phyloP scores from a whole-genome alignment of 2,329 filamentous ascomycete genomes.

The Achaetomium macrosporum region DNA sequence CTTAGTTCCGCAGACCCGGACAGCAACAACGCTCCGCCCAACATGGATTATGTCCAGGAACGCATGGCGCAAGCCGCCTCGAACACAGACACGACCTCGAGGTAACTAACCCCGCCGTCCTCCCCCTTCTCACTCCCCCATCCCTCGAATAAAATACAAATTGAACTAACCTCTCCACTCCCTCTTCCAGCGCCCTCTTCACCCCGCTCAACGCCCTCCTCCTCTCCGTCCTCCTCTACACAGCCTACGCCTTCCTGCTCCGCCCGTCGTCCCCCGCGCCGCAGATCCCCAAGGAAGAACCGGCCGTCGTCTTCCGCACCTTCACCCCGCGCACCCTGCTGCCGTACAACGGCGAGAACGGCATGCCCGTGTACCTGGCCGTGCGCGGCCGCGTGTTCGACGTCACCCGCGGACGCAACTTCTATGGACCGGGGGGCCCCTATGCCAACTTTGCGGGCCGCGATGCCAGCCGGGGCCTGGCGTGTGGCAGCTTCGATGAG shows the following conservation, averaged over 20 bases:
- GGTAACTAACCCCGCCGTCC: slow-evolving; percentile 27
- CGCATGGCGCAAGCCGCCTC: slow-evolving; percentile 50
- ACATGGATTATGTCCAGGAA: slow-evolving; percentile 54
- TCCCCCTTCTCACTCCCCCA: not conserved
- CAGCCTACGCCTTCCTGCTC: slow-evolving; percentile 51
- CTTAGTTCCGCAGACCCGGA: not conserved
- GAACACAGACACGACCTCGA: slow-evolving; percentile 30
- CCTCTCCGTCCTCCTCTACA: slow-evolving; percentile 50
- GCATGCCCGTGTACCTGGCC: slow-evolving; percentile 77
- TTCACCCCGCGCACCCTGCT: slow-evolving; percentile 78
- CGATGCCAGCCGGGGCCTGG: slow-evolving; percentile 82
- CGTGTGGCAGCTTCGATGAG: slow-evolving; percentile 87
- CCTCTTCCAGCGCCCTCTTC: slow-evolving; percentile 36
- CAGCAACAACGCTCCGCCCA: not conserved
- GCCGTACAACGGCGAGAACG: slow-evolving; percentile 72
- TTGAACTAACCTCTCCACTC: not conserved
- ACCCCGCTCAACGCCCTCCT: slow-evolving; percentile 61
- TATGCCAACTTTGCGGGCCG: slow-evolving; percentile 95
- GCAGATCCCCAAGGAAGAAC: slow-evolving; percentile 44
- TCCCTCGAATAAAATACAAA: not conserved
- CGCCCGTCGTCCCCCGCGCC: slow-evolving; percentile 40
- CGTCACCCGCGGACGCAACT: slow-evolving; percentile 78
- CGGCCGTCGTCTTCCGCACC: slow-evolving; percentile 57
- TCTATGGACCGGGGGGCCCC: slow-evolving; percentile 91
- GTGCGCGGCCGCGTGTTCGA: slow-evolving; percentile 90